Conservation (phyloP, 148 eudicot genomes). For the Rhododendron henanense region DNA sequence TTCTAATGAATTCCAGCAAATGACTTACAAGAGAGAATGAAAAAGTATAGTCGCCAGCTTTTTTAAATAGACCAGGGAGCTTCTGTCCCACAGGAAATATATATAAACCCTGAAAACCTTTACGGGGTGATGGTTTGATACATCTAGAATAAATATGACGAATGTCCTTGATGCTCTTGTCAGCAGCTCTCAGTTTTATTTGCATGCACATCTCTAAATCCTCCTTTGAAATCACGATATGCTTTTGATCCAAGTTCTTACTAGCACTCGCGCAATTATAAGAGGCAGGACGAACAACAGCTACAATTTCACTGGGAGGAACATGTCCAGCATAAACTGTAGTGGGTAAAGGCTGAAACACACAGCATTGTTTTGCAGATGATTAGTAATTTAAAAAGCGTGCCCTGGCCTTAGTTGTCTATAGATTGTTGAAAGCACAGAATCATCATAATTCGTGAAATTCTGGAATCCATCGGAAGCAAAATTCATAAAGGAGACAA, state of each 20-base stretch:
- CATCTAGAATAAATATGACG: conserved; percentile 28
- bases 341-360: conserved; percentile 48
- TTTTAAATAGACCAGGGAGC: conserved; percentile 33
- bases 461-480: neutral
- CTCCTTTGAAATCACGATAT: conserved; percentile 32
- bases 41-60: conserved; percentile 54
- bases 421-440: neutral
- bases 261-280: conserved; percentile 21
- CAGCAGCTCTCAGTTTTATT: conserved; percentile 25
- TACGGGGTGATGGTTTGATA: conserved; percentile 23
- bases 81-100: conserved; percentile 33
- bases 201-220: conserved; percentile 46
- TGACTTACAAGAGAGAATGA: conserved; percentile 56
- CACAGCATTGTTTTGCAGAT: neutral
- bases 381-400: neutral
- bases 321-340: conserved; percentile 39
- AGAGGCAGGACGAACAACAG: conserved; percentile 55
- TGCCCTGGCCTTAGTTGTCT: neutral
- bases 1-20: neutral
- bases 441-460: neutral
- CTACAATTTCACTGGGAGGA: conserved; percentile 53
- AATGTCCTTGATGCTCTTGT: conserved; percentile 4
- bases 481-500: neutral
- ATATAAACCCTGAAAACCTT: conserved; percentile 54
- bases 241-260: conserved; percentile 46